Base-by-base conservation (phyloP, 148 eudicot species). In the Diospyros kaki region DNA sequence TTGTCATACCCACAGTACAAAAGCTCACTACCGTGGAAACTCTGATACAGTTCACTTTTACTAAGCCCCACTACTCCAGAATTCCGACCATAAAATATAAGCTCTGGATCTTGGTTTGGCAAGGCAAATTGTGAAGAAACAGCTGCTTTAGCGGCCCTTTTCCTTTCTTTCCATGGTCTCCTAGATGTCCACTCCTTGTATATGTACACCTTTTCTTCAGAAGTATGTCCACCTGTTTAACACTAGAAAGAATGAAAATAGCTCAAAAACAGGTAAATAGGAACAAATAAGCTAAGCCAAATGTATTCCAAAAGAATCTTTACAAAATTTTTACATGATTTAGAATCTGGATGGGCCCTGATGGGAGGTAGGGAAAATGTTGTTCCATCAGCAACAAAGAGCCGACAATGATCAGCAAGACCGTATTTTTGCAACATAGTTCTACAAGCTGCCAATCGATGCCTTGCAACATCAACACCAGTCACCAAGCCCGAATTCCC, bases 381-480 rank as follows among this genome's bases (percentile, higher is more conserved):
- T 54, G 92, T 81, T 77, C 98, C 99, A 76, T 96, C 97, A 58
- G 99, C 97, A 85, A 91, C 99, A 86, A 96, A 93, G 72, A 93
- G 97, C 68, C 99, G 93, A 61, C 98, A 93, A 66, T 66, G 93
- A 80, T 91, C 90, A 41, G 93, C 92, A 63, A 91, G 77, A 79
- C 79, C 81, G 67, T 95, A 95, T 74, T 95, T 95, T 53, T 83
- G 97, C 75, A 95, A 74, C 88, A 95, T 82, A 64, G 97, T 95
- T 80, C 98, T 81, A 81, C 98, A 88, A 77, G 99, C 99, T 55
- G 98, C 99, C 66, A 96, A 85, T 59, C 98, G 90, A 81, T 96
- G 99, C 69, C 87, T 89, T 58, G 98, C 90, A 83, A 93, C 81
- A 80, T 96, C 99, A 72, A 96, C 93, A 73, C 91, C 99, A 64